These are phyloP conservation scores for Diaporthe longicolla DNA, from an alignment of 2,329 filamentous ascomycete species.

Conservation along the genomic window DNA sequence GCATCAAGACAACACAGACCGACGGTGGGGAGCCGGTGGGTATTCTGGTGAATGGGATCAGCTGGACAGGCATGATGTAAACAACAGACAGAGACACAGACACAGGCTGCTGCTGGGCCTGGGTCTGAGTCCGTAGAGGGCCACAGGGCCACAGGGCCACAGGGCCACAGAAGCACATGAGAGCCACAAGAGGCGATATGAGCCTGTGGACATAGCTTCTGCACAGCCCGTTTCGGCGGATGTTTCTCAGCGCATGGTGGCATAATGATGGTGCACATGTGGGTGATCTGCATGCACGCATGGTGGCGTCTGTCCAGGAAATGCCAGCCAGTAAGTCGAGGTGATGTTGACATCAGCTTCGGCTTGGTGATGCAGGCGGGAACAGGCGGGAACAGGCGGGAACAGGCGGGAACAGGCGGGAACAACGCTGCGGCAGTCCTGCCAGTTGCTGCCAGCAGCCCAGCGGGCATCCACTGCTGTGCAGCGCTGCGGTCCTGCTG, in stretches of 20 bases:
- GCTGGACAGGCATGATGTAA: background rate
- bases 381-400: background rate
- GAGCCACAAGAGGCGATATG: background rate
- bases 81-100: no score
- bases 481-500: constrained; percentile 16
- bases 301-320: constrained; percentile 1
- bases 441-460: background rate
- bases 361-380: background rate
- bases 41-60: background rate
- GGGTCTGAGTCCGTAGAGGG: no score
- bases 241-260: constrained; percentile 1
- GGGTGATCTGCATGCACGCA: constrained; percentile 10
- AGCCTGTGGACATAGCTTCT: background rate
- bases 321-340: background rate
- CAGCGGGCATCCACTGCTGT: background rate
- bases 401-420: no score
- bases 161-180: background rate
- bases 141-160: no score
- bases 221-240: constrained; percentile 26
- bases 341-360: background rate
- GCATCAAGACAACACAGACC: background rate
- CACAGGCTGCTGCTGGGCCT: no score
- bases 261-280: constrained; percentile 1
- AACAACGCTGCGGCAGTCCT: background rate
- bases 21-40: background rate